These are phyloP conservation scores for Didymella lethalis DNA, from an alignment of 2,329 filamentous ascomycete genomes.

Conservation along the genomic window DNA sequence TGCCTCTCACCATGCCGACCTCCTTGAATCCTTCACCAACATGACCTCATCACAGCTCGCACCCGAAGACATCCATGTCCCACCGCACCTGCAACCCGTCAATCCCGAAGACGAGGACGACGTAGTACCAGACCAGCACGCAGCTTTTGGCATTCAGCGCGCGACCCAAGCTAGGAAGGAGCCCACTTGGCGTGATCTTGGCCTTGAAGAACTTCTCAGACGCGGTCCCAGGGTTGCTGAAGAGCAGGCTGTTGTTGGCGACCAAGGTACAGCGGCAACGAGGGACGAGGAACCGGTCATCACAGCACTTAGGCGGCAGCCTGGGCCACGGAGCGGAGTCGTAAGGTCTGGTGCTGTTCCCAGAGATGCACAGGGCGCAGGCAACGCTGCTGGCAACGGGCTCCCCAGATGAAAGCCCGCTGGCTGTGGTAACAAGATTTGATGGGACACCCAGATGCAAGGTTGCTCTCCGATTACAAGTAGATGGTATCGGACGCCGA, in stretches of 20 bases:
- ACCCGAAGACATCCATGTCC: constrained; percentile 81
- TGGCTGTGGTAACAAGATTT: background rate
- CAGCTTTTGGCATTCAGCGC: constrained; percentile 83
- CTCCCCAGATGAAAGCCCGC: constrained; percentile 37
- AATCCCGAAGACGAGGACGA: constrained; percentile 91
- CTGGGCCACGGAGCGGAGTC: constrained; percentile 32
- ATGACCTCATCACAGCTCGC: constrained; percentile 40
- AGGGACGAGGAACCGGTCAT: constrained; percentile 40
- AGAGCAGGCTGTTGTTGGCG: constrained; percentile 17
- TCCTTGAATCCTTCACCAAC: constrained; percentile 70
- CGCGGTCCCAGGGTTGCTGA: constrained; percentile 59
- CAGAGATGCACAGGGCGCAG: constrained; percentile 22
- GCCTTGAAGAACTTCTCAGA: constrained; percentile 73
- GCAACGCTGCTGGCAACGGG: constrained; percentile 42
- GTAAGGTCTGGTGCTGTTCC: constrained; percentile 20
- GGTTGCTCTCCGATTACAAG: background rate
- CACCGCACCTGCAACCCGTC: constrained; percentile 78
- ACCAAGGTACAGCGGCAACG: constrained; percentile 14
- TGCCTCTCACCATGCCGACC: constrained; percentile 74
- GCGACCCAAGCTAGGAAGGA: constrained; percentile 77
- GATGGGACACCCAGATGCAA: background rate
- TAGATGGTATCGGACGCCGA: background rate
- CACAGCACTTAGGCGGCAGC: constrained; percentile 44
- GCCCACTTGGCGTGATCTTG: constrained; percentile 80
- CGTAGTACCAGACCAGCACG: constrained; percentile 86